A percentile compares a stretch with the other conserved stretches of the same genome.
These are phyloP conservation scores for Trichosanthes cucumerina DNA, from an alignment of 306 rosid species.

Conservation along the genomic window DNA sequence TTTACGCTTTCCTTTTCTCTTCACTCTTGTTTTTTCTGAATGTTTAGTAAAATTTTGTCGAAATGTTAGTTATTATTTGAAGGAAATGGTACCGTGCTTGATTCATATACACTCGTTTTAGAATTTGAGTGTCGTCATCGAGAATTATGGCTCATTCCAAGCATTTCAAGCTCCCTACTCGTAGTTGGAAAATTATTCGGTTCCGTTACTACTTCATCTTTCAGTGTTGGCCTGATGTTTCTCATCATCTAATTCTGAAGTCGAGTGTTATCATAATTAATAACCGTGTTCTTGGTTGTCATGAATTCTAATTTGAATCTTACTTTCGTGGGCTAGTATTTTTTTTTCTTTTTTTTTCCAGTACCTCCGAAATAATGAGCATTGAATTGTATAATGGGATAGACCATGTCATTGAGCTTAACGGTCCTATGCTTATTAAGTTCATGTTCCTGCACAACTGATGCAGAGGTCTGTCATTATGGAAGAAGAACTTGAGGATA, in stretches of 20 bases:
- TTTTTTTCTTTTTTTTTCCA: not conserved
- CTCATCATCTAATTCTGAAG: not conserved
- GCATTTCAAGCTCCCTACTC: not conserved
- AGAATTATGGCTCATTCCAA: not conserved
- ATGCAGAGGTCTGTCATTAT: not conserved
- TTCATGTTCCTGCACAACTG: not conserved
- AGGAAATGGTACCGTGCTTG: not conserved
- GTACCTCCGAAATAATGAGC: not conserved
- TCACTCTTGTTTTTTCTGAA: not conserved
- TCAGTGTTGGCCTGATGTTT: not conserved
- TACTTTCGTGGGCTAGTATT: not conserved
- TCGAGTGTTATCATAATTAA: not conserved
- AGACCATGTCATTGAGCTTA: not conserved
- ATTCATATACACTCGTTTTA: not conserved
- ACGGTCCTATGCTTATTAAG: not conserved
- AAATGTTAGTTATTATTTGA: not conserved
- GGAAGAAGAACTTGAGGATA: not conserved
- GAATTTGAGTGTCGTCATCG: not conserved
- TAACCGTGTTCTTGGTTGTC: not conserved
- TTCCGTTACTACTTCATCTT: not conserved
- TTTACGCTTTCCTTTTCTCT: slow-evolving; percentile 1
- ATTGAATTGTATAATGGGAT: not conserved
- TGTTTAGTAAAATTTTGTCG: not conserved
- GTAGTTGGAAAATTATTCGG: not conserved
- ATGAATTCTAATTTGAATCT: not conserved